A percentile compares a stretch with the other conserved stretches of the same genome.
Conservation (phyloP, 352 stramenopile species). For the Phytopythium vexans region DNA sequence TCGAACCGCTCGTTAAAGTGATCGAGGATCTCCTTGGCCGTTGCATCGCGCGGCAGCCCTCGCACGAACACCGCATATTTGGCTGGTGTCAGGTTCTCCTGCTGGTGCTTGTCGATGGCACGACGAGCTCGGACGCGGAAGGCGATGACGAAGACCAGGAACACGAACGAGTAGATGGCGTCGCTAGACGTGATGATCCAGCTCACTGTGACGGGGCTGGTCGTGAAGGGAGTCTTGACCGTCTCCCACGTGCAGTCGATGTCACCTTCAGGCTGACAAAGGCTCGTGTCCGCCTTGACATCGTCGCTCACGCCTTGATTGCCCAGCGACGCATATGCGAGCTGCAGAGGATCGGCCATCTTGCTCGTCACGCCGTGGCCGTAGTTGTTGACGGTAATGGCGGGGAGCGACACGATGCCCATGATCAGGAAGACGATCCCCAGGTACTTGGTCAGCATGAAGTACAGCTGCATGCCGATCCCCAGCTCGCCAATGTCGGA, state of each 20-base stretch:
- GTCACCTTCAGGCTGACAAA: slow-evolving; percentile 46
- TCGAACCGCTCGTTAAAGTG: slow-evolving; percentile 82
- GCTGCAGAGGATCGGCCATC: slow-evolving; percentile 62
- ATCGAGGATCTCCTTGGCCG: slow-evolving; percentile 52
- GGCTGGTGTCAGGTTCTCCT: slow-evolving; percentile 73
- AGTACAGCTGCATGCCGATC: slow-evolving; percentile 84
- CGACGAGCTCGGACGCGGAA: slow-evolving; percentile 40
- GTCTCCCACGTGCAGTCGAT: slow-evolving; percentile 74
- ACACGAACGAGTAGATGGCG: slow-evolving; percentile 61
- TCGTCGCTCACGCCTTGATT: slow-evolving; percentile 79
- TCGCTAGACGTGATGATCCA: slow-evolving; percentile 78
- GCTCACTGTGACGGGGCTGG: slow-evolving; percentile 42
- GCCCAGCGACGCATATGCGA: slow-evolving; percentile 71
- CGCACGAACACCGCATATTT: slow-evolving; percentile 82
- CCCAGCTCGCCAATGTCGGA: slow-evolving; percentile 70
- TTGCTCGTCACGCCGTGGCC: slow-evolving; percentile 64
- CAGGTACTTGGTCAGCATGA: slow-evolving; percentile 82
- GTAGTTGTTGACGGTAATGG: slow-evolving; percentile 60
- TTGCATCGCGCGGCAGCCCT: slow-evolving; percentile 65
- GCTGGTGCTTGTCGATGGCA: slow-evolving; percentile 62
- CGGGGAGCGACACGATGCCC: slow-evolving; percentile 58
- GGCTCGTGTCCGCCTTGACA: slow-evolving; percentile 26
- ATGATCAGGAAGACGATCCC: slow-evolving; percentile 60
- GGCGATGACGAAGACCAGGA: slow-evolving; percentile 58
- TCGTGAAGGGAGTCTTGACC: slow-evolving; percentile 70